phyloP scores from a whole-genome alignment of 345 rosid species.

The Linum usitatissimum region DNA sequence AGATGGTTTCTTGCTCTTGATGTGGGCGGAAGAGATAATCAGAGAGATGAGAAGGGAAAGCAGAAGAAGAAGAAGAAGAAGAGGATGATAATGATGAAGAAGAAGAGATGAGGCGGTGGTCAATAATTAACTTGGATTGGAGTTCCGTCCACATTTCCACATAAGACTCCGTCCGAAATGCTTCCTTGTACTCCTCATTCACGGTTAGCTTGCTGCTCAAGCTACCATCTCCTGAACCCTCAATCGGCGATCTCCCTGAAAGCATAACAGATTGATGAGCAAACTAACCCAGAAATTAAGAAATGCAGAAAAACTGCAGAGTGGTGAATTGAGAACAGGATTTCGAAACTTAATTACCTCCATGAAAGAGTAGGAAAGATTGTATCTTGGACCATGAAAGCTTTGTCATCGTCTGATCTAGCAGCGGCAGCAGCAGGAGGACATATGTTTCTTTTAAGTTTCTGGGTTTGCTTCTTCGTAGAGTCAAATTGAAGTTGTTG shows the following conservation, averaged over 20 bases:
- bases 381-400: background rate
- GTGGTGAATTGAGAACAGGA: no score
- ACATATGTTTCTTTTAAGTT: background rate
- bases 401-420: background rate
- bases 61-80: conserved; percentile 24
- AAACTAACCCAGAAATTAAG: conserved; percentile 10
- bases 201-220: conserved; percentile 38
- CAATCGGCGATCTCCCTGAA: conserved; percentile 32
- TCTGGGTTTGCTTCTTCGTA: background rate
- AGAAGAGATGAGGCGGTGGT: conserved; percentile 10
- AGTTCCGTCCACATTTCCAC: conserved; percentile 52
- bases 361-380: background rate
- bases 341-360: background rate
- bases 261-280: background rate
- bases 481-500: background rate
- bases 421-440: background rate
- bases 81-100: background rate
- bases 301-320: background rate
- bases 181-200: conserved; percentile 72
- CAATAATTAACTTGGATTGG: conserved; percentile 31
- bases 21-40: conserved; percentile 49
- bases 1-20: conserved; percentile 28
- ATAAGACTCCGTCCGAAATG: conserved; percentile 72
- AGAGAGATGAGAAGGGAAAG: conserved; percentile 33
- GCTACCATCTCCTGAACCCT: conserved; percentile 17